Percentiles rank a stretch among this genome's conserved stretches.
Evolutionary conservation across 2,329 filamentous ascomycete genomes (phyloP).

Genomic region (Coleophoma eucalyptorum): DNA sequence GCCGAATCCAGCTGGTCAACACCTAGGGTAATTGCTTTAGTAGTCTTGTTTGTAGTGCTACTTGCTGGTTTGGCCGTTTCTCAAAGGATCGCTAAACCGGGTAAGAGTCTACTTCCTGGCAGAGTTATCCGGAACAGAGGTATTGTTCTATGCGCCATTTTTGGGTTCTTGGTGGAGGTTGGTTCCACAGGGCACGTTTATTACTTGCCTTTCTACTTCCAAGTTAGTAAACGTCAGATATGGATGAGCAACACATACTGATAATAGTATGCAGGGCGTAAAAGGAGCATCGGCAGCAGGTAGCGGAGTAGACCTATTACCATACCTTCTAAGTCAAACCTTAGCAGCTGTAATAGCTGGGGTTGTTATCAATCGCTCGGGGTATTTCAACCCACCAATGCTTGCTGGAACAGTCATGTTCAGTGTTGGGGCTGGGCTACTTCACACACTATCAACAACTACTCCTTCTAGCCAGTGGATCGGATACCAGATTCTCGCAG

Average conservation of each 20-base stretch:
- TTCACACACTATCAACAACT: constrained; percentile 20
- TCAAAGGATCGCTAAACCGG: constrained; percentile 25
- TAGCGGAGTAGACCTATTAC: constrained; percentile 25
- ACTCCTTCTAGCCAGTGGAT: constrained; percentile 4
- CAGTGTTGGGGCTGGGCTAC: constrained; percentile 24
- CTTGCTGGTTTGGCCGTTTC: constrained; percentile 15
- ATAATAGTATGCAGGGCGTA: constrained; percentile 28
- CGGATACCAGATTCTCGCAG: constrained; percentile 8
- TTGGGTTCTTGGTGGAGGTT: constrained; percentile 1
- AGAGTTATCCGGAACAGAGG: constrained; percentile 28
- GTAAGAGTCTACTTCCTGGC: constrained; percentile 30
- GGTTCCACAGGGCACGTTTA: constrained; percentile 1
- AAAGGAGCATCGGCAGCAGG: constrained; percentile 35
- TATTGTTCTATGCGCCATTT: constrained; percentile 23
- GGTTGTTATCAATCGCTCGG: constrained; percentile 15
- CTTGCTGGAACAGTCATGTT: constrained; percentile 21
- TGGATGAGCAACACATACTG: not conserved
- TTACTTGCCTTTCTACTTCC: constrained; percentile 18
- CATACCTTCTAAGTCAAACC: constrained; percentile 23
- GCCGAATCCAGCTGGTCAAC: constrained; percentile 18
- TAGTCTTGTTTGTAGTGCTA: not conserved
- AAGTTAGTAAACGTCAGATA: not conserved
- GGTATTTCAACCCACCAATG: constrained; percentile 25
- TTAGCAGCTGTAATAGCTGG: constrained; percentile 19
- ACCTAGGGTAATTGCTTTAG: constrained; percentile 12